Conservation (phyloP, 139 green algal species). For the Zygnema cylindricum region DNA sequence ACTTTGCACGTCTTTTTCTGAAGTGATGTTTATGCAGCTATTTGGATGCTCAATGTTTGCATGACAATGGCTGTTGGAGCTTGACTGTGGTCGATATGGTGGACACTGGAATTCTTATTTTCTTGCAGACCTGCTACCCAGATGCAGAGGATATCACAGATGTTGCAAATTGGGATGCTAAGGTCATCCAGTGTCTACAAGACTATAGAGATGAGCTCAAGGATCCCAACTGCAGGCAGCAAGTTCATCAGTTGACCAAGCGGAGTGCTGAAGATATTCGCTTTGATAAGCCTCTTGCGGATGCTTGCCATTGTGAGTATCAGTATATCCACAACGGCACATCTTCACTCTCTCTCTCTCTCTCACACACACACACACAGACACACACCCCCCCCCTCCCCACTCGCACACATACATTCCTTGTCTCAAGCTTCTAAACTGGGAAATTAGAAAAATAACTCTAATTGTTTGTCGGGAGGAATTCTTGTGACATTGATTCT, state of each 20-base stretch:
- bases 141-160: constrained; percentile 38
- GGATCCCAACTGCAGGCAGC: constrained; percentile 67
- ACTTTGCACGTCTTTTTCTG: no score
- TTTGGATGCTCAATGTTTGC: no score
- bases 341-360: no score
- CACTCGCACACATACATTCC: no score
- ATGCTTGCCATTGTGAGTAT: constrained; percentile 36
- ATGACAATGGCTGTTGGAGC: not conserved
- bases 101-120: not conserved
- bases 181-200: constrained; percentile 66
- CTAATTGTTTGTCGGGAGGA: no score
- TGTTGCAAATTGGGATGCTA: constrained; percentile 55
- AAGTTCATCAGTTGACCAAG: constrained; percentile 67
- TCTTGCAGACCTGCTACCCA: constrained; percentile 34
- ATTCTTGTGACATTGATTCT: no score
- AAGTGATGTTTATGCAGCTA: no score
- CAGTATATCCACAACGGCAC: no score
- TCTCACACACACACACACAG: no score
- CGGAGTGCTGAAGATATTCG: constrained; percentile 83
- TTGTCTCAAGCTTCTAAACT: no score
- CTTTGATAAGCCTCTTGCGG: constrained; percentile 76
- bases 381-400: no score
- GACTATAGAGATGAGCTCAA: constrained; percentile 66
- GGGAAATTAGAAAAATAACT: no score
- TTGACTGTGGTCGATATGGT: not conserved